Conservation (phyloP, 2,329 filamentous ascomycete species). For the Diaporthe citriasiana region DNA sequence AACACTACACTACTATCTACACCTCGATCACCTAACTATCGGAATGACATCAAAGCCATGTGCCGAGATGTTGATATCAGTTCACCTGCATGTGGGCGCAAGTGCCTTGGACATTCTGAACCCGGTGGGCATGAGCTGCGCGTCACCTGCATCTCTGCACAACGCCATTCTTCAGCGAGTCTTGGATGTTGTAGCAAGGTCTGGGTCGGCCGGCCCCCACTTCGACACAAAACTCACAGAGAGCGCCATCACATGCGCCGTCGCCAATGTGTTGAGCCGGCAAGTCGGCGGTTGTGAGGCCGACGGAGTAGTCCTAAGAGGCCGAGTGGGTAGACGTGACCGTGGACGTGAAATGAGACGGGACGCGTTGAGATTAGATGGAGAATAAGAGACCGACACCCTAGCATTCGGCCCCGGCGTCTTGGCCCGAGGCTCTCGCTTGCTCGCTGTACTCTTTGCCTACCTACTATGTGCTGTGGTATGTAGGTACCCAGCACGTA, state of each 20-base stretch:
- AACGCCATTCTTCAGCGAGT: not conserved
- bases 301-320: not conserved
- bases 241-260: not conserved
- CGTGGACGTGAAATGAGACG: slow-evolving; percentile 24
- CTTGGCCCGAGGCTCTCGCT: slow-evolving; percentile 26
- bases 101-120: not conserved
- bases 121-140: not conserved
- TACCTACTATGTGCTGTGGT: too few relatives aligned
- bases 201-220: too few relatives aligned
- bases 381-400: slow-evolving; percentile 11
- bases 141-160: slow-evolving; percentile 5
- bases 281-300: not conserved
- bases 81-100: not conserved
- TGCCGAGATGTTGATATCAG: slow-evolving; percentile 3
- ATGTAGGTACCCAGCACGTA: too few relatives aligned
- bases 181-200: not conserved
- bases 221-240: not conserved
- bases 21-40: not conserved
- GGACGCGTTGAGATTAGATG: slow-evolving; percentile 32
- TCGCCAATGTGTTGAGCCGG: not conserved
- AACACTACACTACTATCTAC: not conserved
- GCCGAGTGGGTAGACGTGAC: not conserved
- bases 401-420: slow-evolving; percentile 27
- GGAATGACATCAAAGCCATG: slow-evolving; percentile 28
- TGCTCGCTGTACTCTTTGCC: too few relatives aligned